Percentiles rank a stretch among this genome's conserved stretches.
Conservation (phyloP, 2,329 filamentous ascomycete genomes). For the Pezicula carpinea region DNA sequence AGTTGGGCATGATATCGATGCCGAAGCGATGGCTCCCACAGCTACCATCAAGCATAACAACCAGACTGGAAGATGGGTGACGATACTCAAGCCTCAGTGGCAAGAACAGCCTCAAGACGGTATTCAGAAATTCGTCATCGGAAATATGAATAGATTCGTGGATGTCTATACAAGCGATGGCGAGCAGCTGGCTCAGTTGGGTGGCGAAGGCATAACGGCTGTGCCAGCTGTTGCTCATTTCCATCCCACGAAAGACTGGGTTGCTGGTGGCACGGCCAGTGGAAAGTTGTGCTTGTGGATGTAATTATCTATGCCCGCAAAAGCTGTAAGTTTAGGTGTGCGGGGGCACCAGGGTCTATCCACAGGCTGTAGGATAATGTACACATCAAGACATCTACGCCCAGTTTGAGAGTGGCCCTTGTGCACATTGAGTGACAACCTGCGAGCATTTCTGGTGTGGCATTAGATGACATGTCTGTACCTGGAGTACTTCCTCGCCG, state of each 20-base stretch:
- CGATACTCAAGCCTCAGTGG: slow-evolving; percentile 80
- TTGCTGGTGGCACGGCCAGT: slow-evolving; percentile 85
- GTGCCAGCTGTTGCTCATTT: slow-evolving; percentile 91
- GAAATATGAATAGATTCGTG: slow-evolving; percentile 97
- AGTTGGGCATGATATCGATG: slow-evolving; percentile 50
- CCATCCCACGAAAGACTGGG: slow-evolving; percentile 84
- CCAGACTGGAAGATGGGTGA: slow-evolving; percentile 92
- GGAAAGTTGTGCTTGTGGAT: slow-evolving; percentile 92
- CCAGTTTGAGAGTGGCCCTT: no score
- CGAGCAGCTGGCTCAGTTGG: slow-evolving; percentile 82
- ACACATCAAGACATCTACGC: no score
- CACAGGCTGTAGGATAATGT: no score
- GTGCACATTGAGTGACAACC: no score
- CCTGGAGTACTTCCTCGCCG: no score
- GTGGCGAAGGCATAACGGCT: slow-evolving; percentile 85
- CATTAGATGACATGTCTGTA: no score
- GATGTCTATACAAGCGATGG: slow-evolving; percentile 82
- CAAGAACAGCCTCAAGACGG: slow-evolving; percentile 73
- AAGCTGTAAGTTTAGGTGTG: background rate
- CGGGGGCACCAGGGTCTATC: background rate
- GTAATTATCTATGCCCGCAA: no score
- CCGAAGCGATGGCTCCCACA: slow-evolving; percentile 63
- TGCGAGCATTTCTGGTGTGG: no score
- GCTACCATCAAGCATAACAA: slow-evolving; percentile 81
- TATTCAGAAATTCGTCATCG: slow-evolving; percentile 84